Evolutionary conservation across 2,329 filamentous ascomycete genomes (phyloP).

Genomic region (Claviceps sp.): DNA sequence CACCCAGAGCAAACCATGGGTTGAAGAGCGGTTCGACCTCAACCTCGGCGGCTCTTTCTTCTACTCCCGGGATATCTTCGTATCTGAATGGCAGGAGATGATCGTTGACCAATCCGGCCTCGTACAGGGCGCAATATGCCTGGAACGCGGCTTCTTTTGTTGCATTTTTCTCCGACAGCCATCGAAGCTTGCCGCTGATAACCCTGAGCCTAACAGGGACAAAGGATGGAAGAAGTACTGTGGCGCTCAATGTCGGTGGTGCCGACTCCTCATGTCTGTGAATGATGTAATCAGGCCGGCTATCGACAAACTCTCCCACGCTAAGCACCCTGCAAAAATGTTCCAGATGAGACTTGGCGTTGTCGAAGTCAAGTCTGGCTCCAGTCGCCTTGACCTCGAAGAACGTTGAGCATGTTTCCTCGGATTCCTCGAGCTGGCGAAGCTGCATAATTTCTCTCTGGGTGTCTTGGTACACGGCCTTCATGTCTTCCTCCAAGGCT

Average conservation of each 20-base stretch:
- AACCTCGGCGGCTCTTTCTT: slow-evolving; percentile 22
- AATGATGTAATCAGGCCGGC: slow-evolving; percentile 54
- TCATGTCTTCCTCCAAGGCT: slow-evolving; percentile 60
- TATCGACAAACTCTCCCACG: slow-evolving; percentile 45
- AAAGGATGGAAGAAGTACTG: slow-evolving; percentile 56
- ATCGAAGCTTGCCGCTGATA: slow-evolving; percentile 25
- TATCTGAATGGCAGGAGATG: slow-evolving; percentile 54
- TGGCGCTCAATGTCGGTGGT: slow-evolving; percentile 32
- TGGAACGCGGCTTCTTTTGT: slow-evolving; percentile 73
- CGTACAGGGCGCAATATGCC: slow-evolving; percentile 58
- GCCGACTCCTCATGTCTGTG: slow-evolving; percentile 20
- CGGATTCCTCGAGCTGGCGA: slow-evolving; percentile 32
- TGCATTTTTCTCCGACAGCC: slow-evolving; percentile 59
- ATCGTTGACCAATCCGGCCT: slow-evolving; percentile 61
- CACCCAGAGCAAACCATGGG: slow-evolving; percentile 33
- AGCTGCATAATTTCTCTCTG: slow-evolving; percentile 34
- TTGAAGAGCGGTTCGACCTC: slow-evolving; percentile 25
- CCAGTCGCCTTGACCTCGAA: slow-evolving; percentile 31
- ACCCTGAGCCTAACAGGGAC: slow-evolving; percentile 36
- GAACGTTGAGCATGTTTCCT: slow-evolving; percentile 11
- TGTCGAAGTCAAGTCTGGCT: slow-evolving; percentile 58
- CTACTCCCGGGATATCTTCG: slow-evolving; percentile 25
- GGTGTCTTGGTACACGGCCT: slow-evolving; percentile 52
- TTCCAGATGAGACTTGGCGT: slow-evolving; percentile 61
- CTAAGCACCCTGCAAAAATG: slow-evolving; percentile 64